A percentile compares a stretch with the other conserved stretches of the same genome.
Conservation (phyloP, 495 filamentous ascomycete genomes). For the Xylaria nigripes region DNA sequence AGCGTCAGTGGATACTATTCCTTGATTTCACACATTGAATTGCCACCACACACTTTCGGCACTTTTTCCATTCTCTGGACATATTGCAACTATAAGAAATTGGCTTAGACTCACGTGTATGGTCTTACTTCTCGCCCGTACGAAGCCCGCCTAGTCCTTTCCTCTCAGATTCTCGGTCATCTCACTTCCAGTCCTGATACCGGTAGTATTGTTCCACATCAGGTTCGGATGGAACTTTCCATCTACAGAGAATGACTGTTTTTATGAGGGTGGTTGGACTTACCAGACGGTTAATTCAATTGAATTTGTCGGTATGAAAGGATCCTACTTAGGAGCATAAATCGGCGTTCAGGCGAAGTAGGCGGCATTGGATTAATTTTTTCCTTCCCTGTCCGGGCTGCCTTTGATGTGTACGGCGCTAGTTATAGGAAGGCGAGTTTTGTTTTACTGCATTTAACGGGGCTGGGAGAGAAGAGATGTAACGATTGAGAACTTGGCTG, state of each 20-base stretch:
- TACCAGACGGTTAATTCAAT: background rate
- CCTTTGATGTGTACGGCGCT: slow-evolving; percentile 9
- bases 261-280: background rate
- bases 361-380: slow-evolving; percentile 5
- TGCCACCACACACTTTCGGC: background rate
- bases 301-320: background rate
- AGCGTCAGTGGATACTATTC: slow-evolving; percentile 9
- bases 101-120: slow-evolving; percentile 3
- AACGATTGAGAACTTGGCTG: background rate
- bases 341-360: slow-evolving; percentile 9
- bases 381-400: background rate
- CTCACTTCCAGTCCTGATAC: background rate
- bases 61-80: slow-evolving; percentile 12
- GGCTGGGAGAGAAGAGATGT: background rate
- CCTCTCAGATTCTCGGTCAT: background rate
- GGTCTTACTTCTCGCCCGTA: background rate
- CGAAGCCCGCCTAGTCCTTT: background rate
- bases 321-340: slow-evolving; percentile 7
- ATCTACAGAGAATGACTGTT: background rate
- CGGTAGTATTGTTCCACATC: background rate
- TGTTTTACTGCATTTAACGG: slow-evolving; percentile 5
- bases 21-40: slow-evolving; percentile 1
- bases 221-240: background rate
- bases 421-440: slow-evolving; percentile 11
- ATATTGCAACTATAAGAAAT: slow-evolving; percentile 5